These are phyloP conservation scores for Asterella californica DNA, from an alignment of 225 moss, liverwort and hornwort species.

Conservation along the genomic window DNA sequence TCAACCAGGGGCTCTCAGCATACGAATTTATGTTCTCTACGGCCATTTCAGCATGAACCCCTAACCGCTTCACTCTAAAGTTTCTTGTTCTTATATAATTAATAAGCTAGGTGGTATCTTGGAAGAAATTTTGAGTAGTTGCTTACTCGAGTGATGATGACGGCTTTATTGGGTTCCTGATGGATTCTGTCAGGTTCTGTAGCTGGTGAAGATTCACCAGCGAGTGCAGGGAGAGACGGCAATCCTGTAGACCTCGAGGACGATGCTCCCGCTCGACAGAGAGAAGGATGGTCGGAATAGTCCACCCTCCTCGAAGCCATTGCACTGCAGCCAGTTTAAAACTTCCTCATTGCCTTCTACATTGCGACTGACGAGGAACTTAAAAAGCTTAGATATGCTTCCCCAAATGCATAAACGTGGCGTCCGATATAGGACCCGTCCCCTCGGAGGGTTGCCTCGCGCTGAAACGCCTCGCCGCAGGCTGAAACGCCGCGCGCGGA, in stretches of 20 bases:
- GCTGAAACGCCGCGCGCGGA: too few species aligned
- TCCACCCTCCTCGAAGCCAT: background rate
- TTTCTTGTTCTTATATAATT: background rate
- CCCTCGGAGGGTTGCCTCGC: too few species aligned
- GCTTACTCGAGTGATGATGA: conserved; percentile 7
- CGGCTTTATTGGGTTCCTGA: background rate
- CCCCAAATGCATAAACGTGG: background rate
- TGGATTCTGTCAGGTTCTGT: conserved; percentile 2
- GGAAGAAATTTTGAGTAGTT: background rate
- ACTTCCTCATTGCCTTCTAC: background rate
- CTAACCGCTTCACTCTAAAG: background rate
- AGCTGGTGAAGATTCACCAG: conserved; percentile 2
- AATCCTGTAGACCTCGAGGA: conserved; percentile 6
- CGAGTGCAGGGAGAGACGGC: conserved; percentile 14
- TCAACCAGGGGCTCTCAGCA: background rate
- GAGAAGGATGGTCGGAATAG: background rate
- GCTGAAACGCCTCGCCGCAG: too few species aligned
- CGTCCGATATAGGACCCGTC: background rate
- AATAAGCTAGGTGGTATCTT: background rate
- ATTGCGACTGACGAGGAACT: background rate
- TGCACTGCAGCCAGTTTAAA: background rate
- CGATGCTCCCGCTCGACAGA: conserved; percentile 2
- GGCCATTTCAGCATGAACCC: background rate
- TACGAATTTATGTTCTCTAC: background rate
- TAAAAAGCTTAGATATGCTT: background rate